Evolutionary conservation across 1,139 yeast species (phyloP), one percentile per base, ranked within the genome.

Genomic region (Pichia sp.): DNA sequence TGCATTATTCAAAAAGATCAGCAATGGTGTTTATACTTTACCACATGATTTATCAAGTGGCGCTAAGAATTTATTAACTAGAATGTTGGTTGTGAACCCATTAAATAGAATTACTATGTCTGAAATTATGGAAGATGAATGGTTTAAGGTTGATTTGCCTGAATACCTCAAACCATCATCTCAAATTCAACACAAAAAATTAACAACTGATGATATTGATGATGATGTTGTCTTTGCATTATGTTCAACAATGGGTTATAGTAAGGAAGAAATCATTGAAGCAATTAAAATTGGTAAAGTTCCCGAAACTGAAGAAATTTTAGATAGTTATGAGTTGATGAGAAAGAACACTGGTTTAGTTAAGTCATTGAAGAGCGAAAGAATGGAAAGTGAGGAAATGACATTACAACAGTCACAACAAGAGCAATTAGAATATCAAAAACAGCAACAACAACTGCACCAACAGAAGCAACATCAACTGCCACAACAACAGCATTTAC

Each of bases 41-140:
- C 99, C 99, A 25, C 87, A 85, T 59, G 89, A 85, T 63, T 72
- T 92, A 57, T 84, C 95, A 39, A 72, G 82, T 0, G 97, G 97
- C 2, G 96, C 98, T 6, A 85, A 88, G 60, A 81, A 82, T 61
- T 69, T 92, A 58, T 77, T 92, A 56, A 87, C 95, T 37, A 79
- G 88, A 62, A 94, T 92, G 98, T 76, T 92, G 57, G 96, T 92
- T 53, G 99, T 94, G 30, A 90, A 92, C 64, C 98, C 99, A 30
- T 74, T 92, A 64, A 88, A 90, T 65, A 81, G 99, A 71, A 92
- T 94, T 52, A 90, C 97, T 18, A 89, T 92, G 47, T 90, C 84
- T 60, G 97, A 88, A 63, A 87, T 92, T 46, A 84, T 90, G 85
- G 88, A 90, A 61, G 97, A 92, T 64, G 92, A 87, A 55, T 92